Evolutionary conservation across 768 basidiomycete species (phyloP).

Genomic region (Tubosaeta sp.): DNA sequence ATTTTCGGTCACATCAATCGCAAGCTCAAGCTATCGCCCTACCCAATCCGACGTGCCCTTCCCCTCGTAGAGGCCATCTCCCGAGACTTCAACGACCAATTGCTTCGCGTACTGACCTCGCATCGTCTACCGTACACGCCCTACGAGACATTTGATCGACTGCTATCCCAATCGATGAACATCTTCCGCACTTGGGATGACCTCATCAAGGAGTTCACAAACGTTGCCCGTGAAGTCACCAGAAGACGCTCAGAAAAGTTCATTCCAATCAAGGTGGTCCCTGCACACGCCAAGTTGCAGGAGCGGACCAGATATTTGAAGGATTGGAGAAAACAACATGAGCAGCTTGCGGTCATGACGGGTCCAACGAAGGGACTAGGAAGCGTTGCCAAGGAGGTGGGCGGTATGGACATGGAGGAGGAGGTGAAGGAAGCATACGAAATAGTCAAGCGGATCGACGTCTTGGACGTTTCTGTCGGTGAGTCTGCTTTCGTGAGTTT

Average conservation of each 20-base stretch:
- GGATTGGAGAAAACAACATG: conserved; percentile 95
- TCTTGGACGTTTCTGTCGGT: conserved; percentile 91
- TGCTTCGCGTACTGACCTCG: conserved; percentile 84
- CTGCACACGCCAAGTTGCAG: conserved; percentile 88
- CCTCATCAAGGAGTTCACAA: conserved; percentile 86
- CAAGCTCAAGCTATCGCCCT: conserved; percentile 93
- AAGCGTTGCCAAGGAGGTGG: conserved; percentile 67
- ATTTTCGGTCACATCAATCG: conserved; percentile 95
- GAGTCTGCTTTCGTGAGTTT: conserved; percentile 24
- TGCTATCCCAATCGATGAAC: conserved; percentile 67
- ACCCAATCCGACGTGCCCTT: conserved; percentile 92
- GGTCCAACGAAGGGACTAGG: conserved; percentile 86
- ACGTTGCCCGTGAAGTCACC: conserved; percentile 89
- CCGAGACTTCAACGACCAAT: conserved; percentile 93
- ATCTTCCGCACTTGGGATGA: conserved; percentile 91
- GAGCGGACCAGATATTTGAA: conserved; percentile 82
- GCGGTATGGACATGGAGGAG: conserved; percentile 97
- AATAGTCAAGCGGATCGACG: conserved; percentile 94
- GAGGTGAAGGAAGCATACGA: conserved; percentile 97
- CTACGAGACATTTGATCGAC: conserved; percentile 89
- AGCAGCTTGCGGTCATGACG: conserved; percentile 96
- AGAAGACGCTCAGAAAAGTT: conserved; percentile 87
- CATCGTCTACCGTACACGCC: conserved; percentile 92
- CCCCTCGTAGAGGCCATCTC: conserved; percentile 99
- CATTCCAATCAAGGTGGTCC: conserved; percentile 91